Base-by-base conservation (phyloP, 306 rosid species). In the Quercus gilva region DNA sequence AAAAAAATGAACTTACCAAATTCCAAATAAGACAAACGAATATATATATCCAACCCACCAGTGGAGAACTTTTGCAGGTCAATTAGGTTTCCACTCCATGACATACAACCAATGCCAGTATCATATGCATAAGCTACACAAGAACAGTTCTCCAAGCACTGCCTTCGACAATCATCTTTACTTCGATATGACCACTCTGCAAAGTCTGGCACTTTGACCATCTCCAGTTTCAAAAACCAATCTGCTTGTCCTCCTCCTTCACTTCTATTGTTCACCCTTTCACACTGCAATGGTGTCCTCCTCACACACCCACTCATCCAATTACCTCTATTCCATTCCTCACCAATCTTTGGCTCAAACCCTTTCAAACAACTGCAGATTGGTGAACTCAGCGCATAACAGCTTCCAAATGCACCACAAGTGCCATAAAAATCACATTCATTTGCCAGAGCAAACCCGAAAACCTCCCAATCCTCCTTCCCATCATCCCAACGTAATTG, bases 351-450 rank as follows among this genome's bases (percentile, higher is more conserved):
- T 2, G 89, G 84, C 17, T 33, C 73, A 67, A 81, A 90, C 41
- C 92, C 94, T 19, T 15, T 73, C 55, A 86, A 74, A 76, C 92
- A 92, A 14, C 73, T 76, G 41, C 94, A 92, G 29, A 75, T 19
- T 0, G 91, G 85, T 11, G 37, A 0, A 0, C 0, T 52, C 1
- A 61, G 31, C 0, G 65, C 19, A 61, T 79, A 82, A 76, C 91
- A 90, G 0, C 5, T 76, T 6, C 91, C 77, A 74, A 70, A 80
- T 2, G 77, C 55, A 45, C 52, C 52, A 9, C 52, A 11, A 1
- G 52, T 45, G 14, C 52, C 52, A 45, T 9, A 45, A 11, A 45
- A 0, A 45, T 45, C 52, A 11, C 52, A 45, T 9, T 45, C 13
- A 45, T 45, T 9, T 45, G 10, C 9, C 0, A 0, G 52, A 45